Percentiles rank a stretch among this genome's conserved stretches.
phyloP scores from a whole-genome alignment of 164 flowering plant genomes.

The Houttuynia cordata region DNA sequence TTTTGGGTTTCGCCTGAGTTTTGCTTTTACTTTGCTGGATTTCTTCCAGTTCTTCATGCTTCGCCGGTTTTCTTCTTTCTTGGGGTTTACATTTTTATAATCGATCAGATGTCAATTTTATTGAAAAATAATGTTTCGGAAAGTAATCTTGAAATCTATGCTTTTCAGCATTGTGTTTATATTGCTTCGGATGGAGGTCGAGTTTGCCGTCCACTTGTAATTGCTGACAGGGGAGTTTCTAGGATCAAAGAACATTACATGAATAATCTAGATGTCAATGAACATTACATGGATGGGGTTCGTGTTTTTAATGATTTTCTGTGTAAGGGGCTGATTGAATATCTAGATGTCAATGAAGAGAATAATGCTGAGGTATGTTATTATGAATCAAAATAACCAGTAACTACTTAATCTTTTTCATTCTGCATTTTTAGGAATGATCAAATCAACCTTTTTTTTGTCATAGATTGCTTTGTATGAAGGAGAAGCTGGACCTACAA shows the following conservation, averaged over 20 bases:
- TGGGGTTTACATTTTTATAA: no score
- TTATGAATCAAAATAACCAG: not conserved
- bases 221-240: conserved; percentile 87
- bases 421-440: not conserved
- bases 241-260: conserved; percentile 83
- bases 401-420: not conserved
- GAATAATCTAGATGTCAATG: conserved; percentile 72
- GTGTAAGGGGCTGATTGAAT: conserved; percentile 82
- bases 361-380: conserved; percentile 85
- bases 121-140: no score
- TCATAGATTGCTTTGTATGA: conserved; percentile 83
- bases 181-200: conserved; percentile 99
- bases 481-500: conserved; percentile 52
- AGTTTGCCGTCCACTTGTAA: conserved; percentile 96
- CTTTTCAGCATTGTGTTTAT: conserved; percentile 68
- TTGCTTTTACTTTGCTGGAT: no score
- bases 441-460: not conserved
- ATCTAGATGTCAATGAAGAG: conserved; percentile 98
- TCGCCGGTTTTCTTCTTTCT: no score
- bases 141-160: not conserved
- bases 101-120: not conserved
- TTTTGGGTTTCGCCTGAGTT: no score
- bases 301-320: conserved; percentile 78
- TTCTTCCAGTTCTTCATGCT: no score
- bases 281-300: conserved; percentile 93